Evolutionary conservation across 768 basidiomycete genomes (phyloP).

Genomic region (Lactifluus piperatus): DNA sequence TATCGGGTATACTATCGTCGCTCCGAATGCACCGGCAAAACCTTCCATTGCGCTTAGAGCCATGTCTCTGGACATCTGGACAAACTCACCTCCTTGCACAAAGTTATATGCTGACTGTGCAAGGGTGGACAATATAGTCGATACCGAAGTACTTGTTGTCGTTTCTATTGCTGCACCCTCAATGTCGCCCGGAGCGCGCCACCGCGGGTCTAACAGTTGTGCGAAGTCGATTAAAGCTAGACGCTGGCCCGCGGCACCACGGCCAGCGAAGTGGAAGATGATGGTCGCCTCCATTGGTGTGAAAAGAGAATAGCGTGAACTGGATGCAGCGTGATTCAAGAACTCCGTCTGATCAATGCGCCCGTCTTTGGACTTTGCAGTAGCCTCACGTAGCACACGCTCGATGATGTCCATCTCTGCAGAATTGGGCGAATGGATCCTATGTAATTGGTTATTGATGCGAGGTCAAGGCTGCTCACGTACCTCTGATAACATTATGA

Average conservation of each 20-base stretch:
- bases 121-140: slow-evolving; percentile 46
- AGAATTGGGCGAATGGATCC: not conserved
- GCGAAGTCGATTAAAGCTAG: slow-evolving; percentile 87
- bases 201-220: slow-evolving; percentile 84
- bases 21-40: slow-evolving; percentile 88
- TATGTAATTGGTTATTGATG: not conserved
- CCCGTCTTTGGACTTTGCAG: slow-evolving; percentile 85
- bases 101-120: slow-evolving; percentile 80
- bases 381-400: slow-evolving; percentile 85
- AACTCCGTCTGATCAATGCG: slow-evolving; percentile 96
- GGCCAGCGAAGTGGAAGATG: slow-evolving; percentile 94
- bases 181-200: slow-evolving; percentile 59
- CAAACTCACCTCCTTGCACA: slow-evolving; percentile 60
- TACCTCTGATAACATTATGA: slow-evolving; percentile 90
- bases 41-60: slow-evolving; percentile 36
- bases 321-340: slow-evolving; percentile 76
- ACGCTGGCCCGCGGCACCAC: slow-evolving; percentile 60
- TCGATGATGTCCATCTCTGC: slow-evolving; percentile 96
- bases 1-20: slow-evolving; percentile 97
- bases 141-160: slow-evolving; percentile 22
- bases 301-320: slow-evolving; percentile 88
- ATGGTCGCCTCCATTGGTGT: slow-evolving; percentile 98
- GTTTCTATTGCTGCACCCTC: slow-evolving; percentile 31
- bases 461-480: slow-evolving; percentile 23
- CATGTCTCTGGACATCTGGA: slow-evolving; percentile 8